Evolutionary conservation across 257 asterid species (phyloP).

Genomic region (Nicotiana tabacum): DNA sequence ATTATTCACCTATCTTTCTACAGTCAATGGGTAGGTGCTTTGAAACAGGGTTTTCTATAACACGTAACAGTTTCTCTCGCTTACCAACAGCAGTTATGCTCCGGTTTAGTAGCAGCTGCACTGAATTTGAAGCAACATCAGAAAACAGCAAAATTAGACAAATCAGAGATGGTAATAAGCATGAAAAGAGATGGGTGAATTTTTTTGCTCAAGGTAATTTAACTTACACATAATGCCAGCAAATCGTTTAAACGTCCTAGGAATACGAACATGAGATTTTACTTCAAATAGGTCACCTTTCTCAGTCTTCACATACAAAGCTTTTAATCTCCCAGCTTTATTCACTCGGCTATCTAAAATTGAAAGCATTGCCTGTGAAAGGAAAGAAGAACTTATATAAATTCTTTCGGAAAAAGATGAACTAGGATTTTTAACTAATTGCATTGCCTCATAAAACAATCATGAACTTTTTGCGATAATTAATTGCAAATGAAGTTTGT

Average conservation of each 20-base stretch:
- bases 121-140: slow-evolving; percentile 29
- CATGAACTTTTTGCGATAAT: background rate
- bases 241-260: slow-evolving; percentile 82
- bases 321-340: slow-evolving; percentile 73
- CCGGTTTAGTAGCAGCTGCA: slow-evolving; percentile 74
- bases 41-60: slow-evolving; percentile 76
- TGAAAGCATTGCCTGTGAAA: slow-evolving; percentile 64
- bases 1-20: slow-evolving; percentile 63
- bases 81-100: slow-evolving; percentile 61
- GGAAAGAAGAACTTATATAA: background rate
- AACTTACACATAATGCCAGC: slow-evolving; percentile 87
- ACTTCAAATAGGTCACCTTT: slow-evolving; percentile 74
- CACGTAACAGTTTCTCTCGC: slow-evolving; percentile 72
- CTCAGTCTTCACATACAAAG: slow-evolving; percentile 77
- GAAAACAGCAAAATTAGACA: background rate
- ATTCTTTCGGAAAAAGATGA: background rate
- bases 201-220: background rate
- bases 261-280: slow-evolving; percentile 85
- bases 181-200: background rate
- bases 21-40: slow-evolving; percentile 68
- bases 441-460: background rate
- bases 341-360: slow-evolving; percentile 83
- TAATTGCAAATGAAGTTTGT: background rate
- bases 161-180: background rate
- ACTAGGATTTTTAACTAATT: background rate